These are phyloP conservation scores for Phytophthora foliorum DNA, from an alignment of 352 stramenopile genomes.

Conservation along the genomic window DNA sequence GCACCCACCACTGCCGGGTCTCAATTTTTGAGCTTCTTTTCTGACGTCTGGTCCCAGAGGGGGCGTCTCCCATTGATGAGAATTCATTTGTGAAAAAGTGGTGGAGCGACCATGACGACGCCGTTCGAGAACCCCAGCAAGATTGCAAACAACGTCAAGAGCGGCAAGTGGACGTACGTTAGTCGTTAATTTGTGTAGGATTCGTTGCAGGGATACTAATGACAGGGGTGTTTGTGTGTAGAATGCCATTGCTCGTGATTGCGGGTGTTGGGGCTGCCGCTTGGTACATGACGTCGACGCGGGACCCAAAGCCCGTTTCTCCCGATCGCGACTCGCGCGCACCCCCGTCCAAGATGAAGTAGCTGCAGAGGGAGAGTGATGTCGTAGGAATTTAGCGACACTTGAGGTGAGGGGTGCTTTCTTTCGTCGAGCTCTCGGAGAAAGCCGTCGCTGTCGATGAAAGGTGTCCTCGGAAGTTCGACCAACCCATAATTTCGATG, in stretches of 20 bases:
- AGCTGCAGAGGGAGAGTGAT: background rate
- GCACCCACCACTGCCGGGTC: background rate
- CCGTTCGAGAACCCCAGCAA: constrained; percentile 41
- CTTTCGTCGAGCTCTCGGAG: background rate
- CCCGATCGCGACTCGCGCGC: constrained; percentile 26
- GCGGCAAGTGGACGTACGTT: constrained; percentile 44
- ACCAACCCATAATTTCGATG: background rate
- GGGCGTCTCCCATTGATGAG: background rate
- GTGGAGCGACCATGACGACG: constrained; percentile 26
- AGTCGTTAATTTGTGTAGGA: too few relatives aligned
- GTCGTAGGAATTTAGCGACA: background rate
- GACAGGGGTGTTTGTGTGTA: constrained; percentile 3
- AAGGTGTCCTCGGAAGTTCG: background rate
- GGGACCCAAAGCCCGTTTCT: constrained; percentile 20
- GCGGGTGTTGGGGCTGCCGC: constrained; percentile 37
- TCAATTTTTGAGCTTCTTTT: background rate
- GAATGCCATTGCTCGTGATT: constrained; percentile 31
- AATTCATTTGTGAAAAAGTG: constrained; percentile 1
- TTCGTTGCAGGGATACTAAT: constrained; percentile 3
- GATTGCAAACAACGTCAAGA: constrained; percentile 39
- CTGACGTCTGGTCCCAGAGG: background rate
- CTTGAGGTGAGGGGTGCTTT: background rate
- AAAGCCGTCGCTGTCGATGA: background rate
- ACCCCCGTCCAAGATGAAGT: constrained; percentile 43
- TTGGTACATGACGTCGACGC: constrained; percentile 45